Conservation (phyloP, 805 yeast species). For the Saccharomycodes ludwigii region DNA sequence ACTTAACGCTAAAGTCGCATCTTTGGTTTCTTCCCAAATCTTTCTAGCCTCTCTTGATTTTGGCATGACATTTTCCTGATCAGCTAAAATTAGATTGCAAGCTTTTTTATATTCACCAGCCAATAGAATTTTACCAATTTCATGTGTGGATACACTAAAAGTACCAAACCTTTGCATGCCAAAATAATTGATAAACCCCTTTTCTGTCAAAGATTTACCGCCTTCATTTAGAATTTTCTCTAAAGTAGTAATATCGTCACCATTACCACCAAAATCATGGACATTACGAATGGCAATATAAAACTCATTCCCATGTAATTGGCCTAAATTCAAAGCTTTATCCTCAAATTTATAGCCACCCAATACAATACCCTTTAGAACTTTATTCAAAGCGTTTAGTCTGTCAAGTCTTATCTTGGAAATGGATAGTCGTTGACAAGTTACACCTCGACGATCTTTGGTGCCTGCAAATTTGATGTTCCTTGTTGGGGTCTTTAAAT, state of each 20-base stretch:
- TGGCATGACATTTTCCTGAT: slow-evolving; percentile 74
- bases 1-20: slow-evolving; percentile 52
- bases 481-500: slow-evolving; percentile 63
- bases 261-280: slow-evolving; percentile 15
- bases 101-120: slow-evolving; percentile 71
- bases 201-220: slow-evolving; percentile 41
- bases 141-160: slow-evolving; percentile 83
- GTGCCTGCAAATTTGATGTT: slow-evolving; percentile 82
- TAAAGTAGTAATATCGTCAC: slow-evolving; percentile 23
- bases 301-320: slow-evolving; percentile 80
- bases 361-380: slow-evolving; percentile 61
- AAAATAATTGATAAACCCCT: slow-evolving; percentile 85
- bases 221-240: slow-evolving; percentile 38
- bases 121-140: slow-evolving; percentile 62
- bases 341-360: slow-evolving; percentile 70
- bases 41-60: slow-evolving; percentile 74
- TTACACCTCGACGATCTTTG: slow-evolving; percentile 91
- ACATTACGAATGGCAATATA: slow-evolving; percentile 74
- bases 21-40: slow-evolving; percentile 63
- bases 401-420: slow-evolving; percentile 62
- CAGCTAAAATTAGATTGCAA: slow-evolving; percentile 65
- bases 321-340: slow-evolving; percentile 60
- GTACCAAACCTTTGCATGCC: slow-evolving; percentile 99
- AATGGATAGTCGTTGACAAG: slow-evolving; percentile 72
- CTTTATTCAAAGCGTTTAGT: slow-evolving; percentile 61